Conservation (phyloP, 2,329 filamentous ascomycete species). For the Verticillium klebahnii region DNA sequence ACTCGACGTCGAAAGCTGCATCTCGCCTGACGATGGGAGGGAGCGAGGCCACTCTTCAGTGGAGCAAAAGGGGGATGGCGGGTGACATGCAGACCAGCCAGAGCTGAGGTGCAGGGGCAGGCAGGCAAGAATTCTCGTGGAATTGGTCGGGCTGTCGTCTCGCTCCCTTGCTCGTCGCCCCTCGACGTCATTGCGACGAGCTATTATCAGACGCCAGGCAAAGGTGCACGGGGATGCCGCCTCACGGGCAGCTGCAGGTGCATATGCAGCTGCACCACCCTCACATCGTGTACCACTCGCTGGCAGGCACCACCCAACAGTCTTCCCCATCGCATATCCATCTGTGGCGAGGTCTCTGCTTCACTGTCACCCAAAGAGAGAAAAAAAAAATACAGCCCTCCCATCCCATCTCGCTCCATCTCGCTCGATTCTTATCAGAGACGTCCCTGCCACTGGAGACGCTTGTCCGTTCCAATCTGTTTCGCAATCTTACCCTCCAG, state of each 20-base stretch:
- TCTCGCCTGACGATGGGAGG: too few species aligned
- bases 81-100: too few species aligned
- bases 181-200: slow-evolving; percentile 2
- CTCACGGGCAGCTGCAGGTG: background rate
- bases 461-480: background rate
- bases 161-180: slow-evolving; percentile 2
- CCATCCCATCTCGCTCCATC: background rate
- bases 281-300: background rate
- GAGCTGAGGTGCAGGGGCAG: background rate
- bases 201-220: background rate
- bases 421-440: background rate
- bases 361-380: too few species aligned
- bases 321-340: background rate
- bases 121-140: slow-evolving; percentile 11
- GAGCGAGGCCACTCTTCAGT: too few species aligned
- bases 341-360: too few species aligned
- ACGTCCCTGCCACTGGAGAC: background rate
- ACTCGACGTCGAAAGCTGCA: too few species aligned
- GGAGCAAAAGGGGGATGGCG: too few species aligned
- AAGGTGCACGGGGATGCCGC: background rate
- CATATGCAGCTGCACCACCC: background rate
- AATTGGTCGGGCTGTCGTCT: slow-evolving; percentile 11
- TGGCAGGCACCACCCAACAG: background rate
- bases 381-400: background rate
- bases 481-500: background rate